phyloP scores from a whole-genome alignment of 805 yeast genomes.

The Candida yuanshanica region DNA sequence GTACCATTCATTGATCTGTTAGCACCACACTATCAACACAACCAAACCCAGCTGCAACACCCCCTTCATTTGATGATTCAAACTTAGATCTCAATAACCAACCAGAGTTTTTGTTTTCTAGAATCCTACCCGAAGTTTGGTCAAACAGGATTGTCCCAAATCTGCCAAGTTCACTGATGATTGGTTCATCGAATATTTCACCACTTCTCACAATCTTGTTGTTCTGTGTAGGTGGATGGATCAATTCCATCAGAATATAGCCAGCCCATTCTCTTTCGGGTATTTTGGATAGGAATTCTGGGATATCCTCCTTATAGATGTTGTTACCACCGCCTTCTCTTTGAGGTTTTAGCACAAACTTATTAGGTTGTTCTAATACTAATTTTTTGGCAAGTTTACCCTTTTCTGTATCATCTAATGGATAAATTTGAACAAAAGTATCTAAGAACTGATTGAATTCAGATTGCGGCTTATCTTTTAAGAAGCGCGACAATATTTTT shows the following conservation, averaged over 20 bases:
- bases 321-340: slow-evolving; percentile 99
- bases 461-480: slow-evolving; percentile 27
- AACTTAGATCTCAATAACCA: slow-evolving; percentile 86
- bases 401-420: slow-evolving; percentile 64
- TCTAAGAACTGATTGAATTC: slow-evolving; percentile 29
- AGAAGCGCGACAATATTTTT: slow-evolving; percentile 40
- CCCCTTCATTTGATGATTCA: slow-evolving; percentile 89
- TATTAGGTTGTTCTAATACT: slow-evolving; percentile 62
- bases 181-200: slow-evolving; percentile 58
- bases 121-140: slow-evolving; percentile 48
- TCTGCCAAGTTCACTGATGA: slow-evolving; percentile 86
- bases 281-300: slow-evolving; percentile 53
- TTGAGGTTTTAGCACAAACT: slow-evolving; percentile 90
- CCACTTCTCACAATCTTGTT: slow-evolving; percentile 72
- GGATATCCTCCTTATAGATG: slow-evolving; percentile 82
- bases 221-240: slow-evolving; percentile 62
- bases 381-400: slow-evolving; percentile 60
- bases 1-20: slow-evolving; percentile 6
- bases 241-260: slow-evolving; percentile 90
- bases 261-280: slow-evolving; percentile 79
- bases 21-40: slow-evolving; percentile 83
- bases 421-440: slow-evolving; percentile 85
- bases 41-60: slow-evolving; percentile 98
- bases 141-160: slow-evolving; percentile 83
- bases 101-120: slow-evolving; percentile 68